Base-by-base conservation (phyloP, 176 grass and related monocot species). In the Oryza nivara region DNA sequence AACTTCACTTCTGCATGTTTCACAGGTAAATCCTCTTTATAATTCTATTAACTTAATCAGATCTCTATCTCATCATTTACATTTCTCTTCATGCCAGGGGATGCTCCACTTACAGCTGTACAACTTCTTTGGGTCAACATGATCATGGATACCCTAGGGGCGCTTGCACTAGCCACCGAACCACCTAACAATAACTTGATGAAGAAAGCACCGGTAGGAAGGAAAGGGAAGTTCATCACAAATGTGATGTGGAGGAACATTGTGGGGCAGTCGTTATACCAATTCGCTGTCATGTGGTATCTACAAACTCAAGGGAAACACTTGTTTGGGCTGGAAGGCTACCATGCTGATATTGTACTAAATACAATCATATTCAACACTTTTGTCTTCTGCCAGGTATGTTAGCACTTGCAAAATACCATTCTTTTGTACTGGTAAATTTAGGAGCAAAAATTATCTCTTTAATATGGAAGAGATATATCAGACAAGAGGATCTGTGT, bases 111-210 rank as follows among this genome's bases (percentile, higher is more conserved):
- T 25, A 93, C 96, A 80, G 93, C 96, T 41, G 91, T 98, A 71
- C 93, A 98, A 71, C 87, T 98, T 56, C 89, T 98, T 71, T 98
- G 96, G 93, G 93, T 98, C 43, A 98, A 98, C 89, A 98, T 95
- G 96, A 98, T 98, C 71, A 98, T 98, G 96, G 96, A 98, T 84
- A 98, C 96, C 47, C 85, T 98, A 44, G 96, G 96, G 2, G 96
- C 96, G 0, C 92, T 98, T 8, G 96, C 96, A 56, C 87, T 98
- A 77, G 93, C 96, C 46, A 98, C 96, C 11, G 96, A 98, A 64
- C 91, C 93, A 65, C 93, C 96, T 46, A 93, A 89, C 72, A 77
- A 92, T 69, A 86, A 87, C 65, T 84, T 98, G 72, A 93, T 95
- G 96, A 89, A 90, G 80, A 88, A 92, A 73, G 60, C 77, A 54